Conservation (phyloP, 495 filamentous ascomycete genomes). For the Aspergillus ostianus region DNA sequence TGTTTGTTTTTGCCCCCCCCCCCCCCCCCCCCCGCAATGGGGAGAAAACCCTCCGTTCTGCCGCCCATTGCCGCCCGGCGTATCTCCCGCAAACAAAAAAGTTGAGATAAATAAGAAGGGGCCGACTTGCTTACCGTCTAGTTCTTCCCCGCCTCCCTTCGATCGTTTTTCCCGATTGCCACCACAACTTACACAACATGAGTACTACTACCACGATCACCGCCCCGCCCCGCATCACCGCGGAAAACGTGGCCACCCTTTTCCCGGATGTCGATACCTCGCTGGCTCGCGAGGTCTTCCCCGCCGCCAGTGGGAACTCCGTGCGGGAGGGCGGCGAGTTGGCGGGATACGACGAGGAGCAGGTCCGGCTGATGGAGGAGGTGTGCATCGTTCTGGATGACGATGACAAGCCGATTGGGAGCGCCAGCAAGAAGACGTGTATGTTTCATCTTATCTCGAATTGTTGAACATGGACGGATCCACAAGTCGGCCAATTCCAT, state of each 20-base stretch:
- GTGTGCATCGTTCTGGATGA: slow-evolving; percentile 96
- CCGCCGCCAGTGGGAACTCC: slow-evolving; percentile 29
- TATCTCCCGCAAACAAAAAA: neutral
- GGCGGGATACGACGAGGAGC: slow-evolving; percentile 93
- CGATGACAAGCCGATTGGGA: slow-evolving; percentile 90
- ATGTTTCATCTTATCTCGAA: slow-evolving; percentile 31
- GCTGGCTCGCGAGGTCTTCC: slow-evolving; percentile 62
- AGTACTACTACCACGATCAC: slow-evolving; percentile 49
- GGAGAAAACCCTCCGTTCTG: neutral
- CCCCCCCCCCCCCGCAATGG: no score
- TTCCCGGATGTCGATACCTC: slow-evolving; percentile 97
- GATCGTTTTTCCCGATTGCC: neutral
- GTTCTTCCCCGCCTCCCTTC: neutral
- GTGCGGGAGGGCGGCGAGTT: slow-evolving; percentile 47
- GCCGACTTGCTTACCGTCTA: neutral
- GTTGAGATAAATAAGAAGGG: no score
- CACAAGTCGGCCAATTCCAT: neutral
- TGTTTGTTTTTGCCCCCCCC: no score
- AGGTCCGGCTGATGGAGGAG: slow-evolving; percentile 98
- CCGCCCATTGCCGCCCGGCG: no score
- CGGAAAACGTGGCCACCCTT: slow-evolving; percentile 79
- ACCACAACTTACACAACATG: slow-evolving; percentile 33
- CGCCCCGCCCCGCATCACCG: slow-evolving; percentile 58
- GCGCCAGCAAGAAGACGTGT: slow-evolving; percentile 98
- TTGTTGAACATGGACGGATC: neutral